A percentile compares a stretch with the other conserved stretches of the same genome.
Evolutionary conservation across 352 stramenopile species (phyloP).

Genomic region (Phytopythium cucurbitacearum): DNA sequence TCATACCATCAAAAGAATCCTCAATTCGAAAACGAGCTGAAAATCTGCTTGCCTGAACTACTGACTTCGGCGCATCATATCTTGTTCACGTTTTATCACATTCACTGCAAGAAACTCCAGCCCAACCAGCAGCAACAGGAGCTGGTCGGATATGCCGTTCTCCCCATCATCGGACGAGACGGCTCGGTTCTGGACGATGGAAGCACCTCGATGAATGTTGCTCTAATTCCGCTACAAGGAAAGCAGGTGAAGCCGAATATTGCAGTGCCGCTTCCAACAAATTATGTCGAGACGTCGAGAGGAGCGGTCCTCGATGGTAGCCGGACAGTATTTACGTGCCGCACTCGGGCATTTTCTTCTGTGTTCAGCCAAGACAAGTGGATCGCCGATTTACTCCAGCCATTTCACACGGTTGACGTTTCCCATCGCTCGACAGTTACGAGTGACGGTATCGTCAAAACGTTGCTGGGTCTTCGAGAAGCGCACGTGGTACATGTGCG

Average conservation of each 20-base stretch:
- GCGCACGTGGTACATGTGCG: slow-evolving; percentile 30
- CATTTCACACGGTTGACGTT: slow-evolving; percentile 27
- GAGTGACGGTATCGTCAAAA: slow-evolving; percentile 19
- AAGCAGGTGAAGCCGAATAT: slow-evolving; percentile 13
- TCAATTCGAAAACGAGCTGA: slow-evolving; percentile 74
- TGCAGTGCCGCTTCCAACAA: slow-evolving; percentile 27
- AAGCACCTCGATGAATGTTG: slow-evolving; percentile 37
- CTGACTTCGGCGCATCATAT: slow-evolving; percentile 50
- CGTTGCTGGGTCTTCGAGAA: slow-evolving; percentile 27
- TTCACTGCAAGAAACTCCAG: slow-evolving; percentile 78
- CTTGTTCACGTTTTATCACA: slow-evolving; percentile 75
- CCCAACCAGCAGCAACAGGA: slow-evolving; percentile 58
- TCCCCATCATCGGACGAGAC: slow-evolving; percentile 44
- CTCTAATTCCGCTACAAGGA: slow-evolving; percentile 11
- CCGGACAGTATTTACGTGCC: slow-evolving; percentile 40
- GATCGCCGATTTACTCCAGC: slow-evolving; percentile 38
- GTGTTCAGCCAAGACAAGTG: slow-evolving; percentile 50
- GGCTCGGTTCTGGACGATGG: slow-evolving; percentile 49
- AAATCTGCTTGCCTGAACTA: slow-evolving; percentile 52
- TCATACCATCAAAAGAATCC: slow-evolving; percentile 78
- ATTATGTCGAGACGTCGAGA: slow-evolving; percentile 35
- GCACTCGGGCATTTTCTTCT: slow-evolving; percentile 44
- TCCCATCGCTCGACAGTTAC: background rate
- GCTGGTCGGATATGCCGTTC: slow-evolving; percentile 44
- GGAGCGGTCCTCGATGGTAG: slow-evolving; percentile 22